Evolutionary conservation across 2,329 filamentous ascomycete genomes (phyloP), one percentile per base, ranked within the genome.

Genomic region (Beauveria asiatica): DNA sequence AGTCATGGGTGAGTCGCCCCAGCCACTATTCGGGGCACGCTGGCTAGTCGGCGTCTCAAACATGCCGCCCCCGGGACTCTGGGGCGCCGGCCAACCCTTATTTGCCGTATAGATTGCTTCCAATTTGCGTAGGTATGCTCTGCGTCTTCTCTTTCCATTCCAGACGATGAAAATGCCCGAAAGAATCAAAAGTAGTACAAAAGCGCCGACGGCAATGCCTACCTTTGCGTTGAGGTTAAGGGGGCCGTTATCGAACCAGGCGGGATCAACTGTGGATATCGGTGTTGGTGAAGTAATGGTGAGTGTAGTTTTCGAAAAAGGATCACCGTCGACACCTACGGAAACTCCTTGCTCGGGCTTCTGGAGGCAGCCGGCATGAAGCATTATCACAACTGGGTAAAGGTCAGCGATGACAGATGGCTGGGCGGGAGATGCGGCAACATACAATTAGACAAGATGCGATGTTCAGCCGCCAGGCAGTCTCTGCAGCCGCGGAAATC

Each of bases 311-410:
- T 66, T 69, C 2, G 81, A 81, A 68, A 87, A 87, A 2, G 82
- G 68, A 21, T 73, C 70, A 23, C 84, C 83, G 5, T 78, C 67
- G 1, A 84, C 66, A 3, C 78, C 78, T n/a, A 86, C 65, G 0
- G 72, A 77, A 0, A 70, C 65, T 0, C 82, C 83, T 0, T 74
- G 68, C 0, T 67, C 63, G 0, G 84, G 81, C 60, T 73, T 73
- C 63, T 85, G 80, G 57, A 75, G 67, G 65, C 84, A 87, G 7
- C 80, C 83, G 19, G 81, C 83, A 60, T 83, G 72, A 8, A 87
- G 74, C 41, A 80, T 71, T 13, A 73, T 77, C 46, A 83, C 63
- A 63, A 80, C 78, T 80, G 39, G 5, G 1, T 4, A 6, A 19
- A 65, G 52, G 60, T 71, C 65, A 75, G 66, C 44, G 60, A 59